Percentiles rank a stretch among this genome's conserved stretches.
Evolutionary conservation across 1,139 yeast species (phyloP).

Genomic region (Saccharomyces hybrid): DNA sequence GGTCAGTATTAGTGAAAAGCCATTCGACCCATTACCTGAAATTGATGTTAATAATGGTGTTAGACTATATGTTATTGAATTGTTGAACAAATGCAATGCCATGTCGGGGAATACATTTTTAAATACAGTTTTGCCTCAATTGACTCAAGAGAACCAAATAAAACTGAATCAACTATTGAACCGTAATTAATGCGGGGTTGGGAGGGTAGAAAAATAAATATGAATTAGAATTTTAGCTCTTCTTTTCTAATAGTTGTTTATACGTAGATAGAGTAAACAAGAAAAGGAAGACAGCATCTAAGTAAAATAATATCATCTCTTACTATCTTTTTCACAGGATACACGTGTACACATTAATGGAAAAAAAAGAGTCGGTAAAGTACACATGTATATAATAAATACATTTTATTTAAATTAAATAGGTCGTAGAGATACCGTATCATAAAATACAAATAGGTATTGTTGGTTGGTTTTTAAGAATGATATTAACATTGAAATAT

Average conservation of each 20-base stretch:
- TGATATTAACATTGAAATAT: not conserved
- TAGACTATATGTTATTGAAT: slow-evolving; percentile 33
- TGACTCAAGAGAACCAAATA: slow-evolving; percentile 35
- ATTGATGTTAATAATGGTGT: slow-evolving; percentile 36
- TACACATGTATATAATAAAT: not conserved
- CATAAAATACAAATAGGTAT: not conserved
- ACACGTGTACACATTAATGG: not conserved
- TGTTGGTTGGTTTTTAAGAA: not conserved
- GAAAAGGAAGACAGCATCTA: not conserved
- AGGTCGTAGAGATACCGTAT: not conserved
- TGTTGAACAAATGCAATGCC: slow-evolving; percentile 29
- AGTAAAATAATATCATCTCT: not conserved
- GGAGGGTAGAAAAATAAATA: not conserved
- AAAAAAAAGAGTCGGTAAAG: not conserved
- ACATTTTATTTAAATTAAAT: not conserved
- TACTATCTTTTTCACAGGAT: not conserved
- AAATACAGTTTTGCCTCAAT: slow-evolving; percentile 29
- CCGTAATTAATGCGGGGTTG: slow-evolving; percentile 26
- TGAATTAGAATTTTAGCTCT: not conserved
- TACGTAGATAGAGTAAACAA: not conserved
- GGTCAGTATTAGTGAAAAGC: slow-evolving; percentile 50
- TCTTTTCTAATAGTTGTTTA: not conserved
- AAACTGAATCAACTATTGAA: slow-evolving; percentile 30
- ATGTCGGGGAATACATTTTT: slow-evolving; percentile 24
- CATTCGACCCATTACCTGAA: slow-evolving; percentile 62